A percentile compares a stretch with the other conserved stretches of the same genome.
Conservation (phyloP, 1,284 basidiomycete genomes). For the Trametes polyzona region DNA sequence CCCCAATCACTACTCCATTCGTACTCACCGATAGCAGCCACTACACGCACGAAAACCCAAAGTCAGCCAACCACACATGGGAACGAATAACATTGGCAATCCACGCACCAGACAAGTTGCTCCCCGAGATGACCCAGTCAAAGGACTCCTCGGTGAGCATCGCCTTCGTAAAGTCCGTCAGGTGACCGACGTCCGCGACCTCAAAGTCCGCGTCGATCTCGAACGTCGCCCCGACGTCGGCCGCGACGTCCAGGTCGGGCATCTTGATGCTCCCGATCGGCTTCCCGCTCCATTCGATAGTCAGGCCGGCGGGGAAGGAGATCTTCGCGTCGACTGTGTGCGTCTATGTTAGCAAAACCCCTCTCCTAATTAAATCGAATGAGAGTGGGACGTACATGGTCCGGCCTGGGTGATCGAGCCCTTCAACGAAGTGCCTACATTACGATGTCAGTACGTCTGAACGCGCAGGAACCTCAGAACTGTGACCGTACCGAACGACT, state of each 20-base stretch:
- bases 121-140: conserved; percentile 74
- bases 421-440: conserved; percentile 55
- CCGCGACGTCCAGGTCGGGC: conserved; percentile 58
- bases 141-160: conserved; percentile 73
- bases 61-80: background rate
- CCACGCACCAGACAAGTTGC: conserved; percentile 57
- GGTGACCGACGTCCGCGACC: conserved; percentile 61
- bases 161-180: conserved; percentile 70
- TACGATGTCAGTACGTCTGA: conserved; percentile 6
- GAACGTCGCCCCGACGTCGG: conserved; percentile 67
- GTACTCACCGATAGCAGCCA: conserved; percentile 58
- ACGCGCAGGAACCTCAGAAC: background rate
- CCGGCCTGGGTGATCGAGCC: conserved; percentile 77
- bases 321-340: conserved; percentile 70
- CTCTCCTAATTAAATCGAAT: background rate
- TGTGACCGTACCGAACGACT: conserved; percentile 53
- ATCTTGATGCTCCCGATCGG: conserved; percentile 67
- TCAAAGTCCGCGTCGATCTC: conserved; percentile 60
- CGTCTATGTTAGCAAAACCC: background rate
- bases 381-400: conserved; percentile 57
- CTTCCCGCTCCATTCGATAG: conserved; percentile 64
- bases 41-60: background rate
- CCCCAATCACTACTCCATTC: background rate
- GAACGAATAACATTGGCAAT: too few relatives aligned
- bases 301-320: conserved; percentile 65